Base-by-base conservation (phyloP, 768 basidiomycete species). In the Coprinellus aureogranulatus region DNA sequence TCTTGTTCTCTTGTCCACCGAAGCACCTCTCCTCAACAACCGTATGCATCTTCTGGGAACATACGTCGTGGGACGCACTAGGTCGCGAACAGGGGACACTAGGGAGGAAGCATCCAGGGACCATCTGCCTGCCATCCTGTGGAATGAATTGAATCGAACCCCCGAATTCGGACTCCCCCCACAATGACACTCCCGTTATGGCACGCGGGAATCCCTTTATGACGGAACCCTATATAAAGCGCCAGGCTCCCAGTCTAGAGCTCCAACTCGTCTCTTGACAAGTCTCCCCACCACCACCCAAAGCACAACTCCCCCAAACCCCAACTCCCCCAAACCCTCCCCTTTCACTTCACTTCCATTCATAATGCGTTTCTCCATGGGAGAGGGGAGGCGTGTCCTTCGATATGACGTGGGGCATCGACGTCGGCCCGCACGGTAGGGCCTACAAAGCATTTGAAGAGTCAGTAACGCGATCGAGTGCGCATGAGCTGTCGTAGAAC, bases 331-430 rank as follows among this genome's bases (percentile, higher is more conserved):
- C 53, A 65, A 64, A n/a, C n/a, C n/a, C n/a, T n/a, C n/a, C n/a
- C n/a, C 62, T 57, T 57, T 52, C 53, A n/a, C n/a, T n/a, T n/a
- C n/a, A n/a, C n/a, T n/a, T 51, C 59, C 53, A 50, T 57, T 57
- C 53, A 66, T 53, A 47, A 88, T 88, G 87, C 85, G 79, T 68
- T 80, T 81, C 76, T 69, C 79, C n/a, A n/a, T n/a, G n/a, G n/a
- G n/a, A n/a, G n/a, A n/a, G n/a, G n/a, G n/a, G n/a, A n/a, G n/a
- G n/a, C n/a, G n/a, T n/a, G n/a, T n/a, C n/a, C n/a, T n/a, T n/a
- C n/a, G n/a, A n/a, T n/a, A n/a, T n/a, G n/a, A n/a, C n/a, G n/a
- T n/a, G n/a, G n/a, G n/a, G n/a, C n/a, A n/a, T n/a, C n/a, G n/a
- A n/a, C n/a, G n/a, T n/a, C n/a, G n/a, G n/a, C n/a, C n/a, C n/a